These are phyloP conservation scores for Fraxinus dipetala DNA, from an alignment of 305 asterid genomes.

Conservation along the genomic window DNA sequence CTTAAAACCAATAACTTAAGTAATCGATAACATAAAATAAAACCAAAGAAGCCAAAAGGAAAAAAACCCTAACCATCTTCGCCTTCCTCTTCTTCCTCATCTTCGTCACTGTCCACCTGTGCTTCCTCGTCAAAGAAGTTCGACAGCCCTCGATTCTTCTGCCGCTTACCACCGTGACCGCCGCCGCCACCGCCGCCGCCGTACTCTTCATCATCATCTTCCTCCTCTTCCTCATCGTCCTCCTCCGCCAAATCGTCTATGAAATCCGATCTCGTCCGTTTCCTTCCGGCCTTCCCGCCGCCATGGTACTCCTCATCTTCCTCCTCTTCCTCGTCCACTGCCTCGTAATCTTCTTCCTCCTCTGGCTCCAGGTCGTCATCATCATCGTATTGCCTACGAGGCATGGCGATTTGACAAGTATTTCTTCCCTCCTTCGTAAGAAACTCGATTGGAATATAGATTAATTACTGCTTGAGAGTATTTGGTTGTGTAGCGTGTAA, in stretches of 20 bases:
- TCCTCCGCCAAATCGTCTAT: constrained; percentile 83
- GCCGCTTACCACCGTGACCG: constrained; percentile 38
- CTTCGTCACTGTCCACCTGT: constrained; percentile 73
- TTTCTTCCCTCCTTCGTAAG: background rate
- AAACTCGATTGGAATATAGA: background rate
- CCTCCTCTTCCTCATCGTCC: constrained; percentile 59
- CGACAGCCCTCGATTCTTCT: constrained; percentile 44
- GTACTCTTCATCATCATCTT: constrained; percentile 60
- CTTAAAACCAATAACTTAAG: background rate
- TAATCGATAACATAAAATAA: background rate
- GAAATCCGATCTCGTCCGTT: constrained; percentile 60
- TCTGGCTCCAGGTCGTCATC: constrained; percentile 45
- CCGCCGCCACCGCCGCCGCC: constrained; percentile 34
- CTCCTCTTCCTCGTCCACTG: constrained; percentile 47
- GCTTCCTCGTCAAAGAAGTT: constrained; percentile 79
- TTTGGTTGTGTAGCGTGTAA: background rate
- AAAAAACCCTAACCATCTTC: constrained; percentile 67
- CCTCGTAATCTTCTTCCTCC: constrained; percentile 58
- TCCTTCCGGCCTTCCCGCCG: constrained; percentile 60
- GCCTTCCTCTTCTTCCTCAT: constrained; percentile 90
- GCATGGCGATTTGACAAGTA: constrained; percentile 33
- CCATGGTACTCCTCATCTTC: constrained; percentile 63
- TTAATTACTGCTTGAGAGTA: background rate
- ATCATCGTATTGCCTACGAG: constrained; percentile 48
- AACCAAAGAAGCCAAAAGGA: background rate